Evolutionary conservation across 2,329 filamentous ascomycete genomes (phyloP), one percentile per base, ranked within the genome.

Genomic region (Scedosporium minutisporum): DNA sequence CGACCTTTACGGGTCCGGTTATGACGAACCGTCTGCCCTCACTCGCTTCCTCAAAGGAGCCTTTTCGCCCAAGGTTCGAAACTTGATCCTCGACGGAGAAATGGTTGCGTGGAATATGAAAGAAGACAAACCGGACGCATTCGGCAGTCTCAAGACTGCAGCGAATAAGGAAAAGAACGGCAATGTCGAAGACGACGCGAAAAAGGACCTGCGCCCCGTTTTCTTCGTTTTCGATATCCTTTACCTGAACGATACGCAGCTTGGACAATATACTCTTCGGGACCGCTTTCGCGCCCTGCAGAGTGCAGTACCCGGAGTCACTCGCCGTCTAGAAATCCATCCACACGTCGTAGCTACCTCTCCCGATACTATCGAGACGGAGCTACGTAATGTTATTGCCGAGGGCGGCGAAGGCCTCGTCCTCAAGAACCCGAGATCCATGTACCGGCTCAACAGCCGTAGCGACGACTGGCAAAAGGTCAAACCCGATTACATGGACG

Each of bases 381-480:
- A 87, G 58, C 81, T 99, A 3, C 87, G 92, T 16, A 86, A 88
- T 65, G 90, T 97, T 2, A 87, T 99, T 7, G 91, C 90, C 2
- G 89, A 93, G 66, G 86, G 90, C 0, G 93, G 90, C 0, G 95
- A 97, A 73, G 95, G 95, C 1, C 80, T 97, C 0, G 92, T 99
- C 0, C 77, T 97, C 61, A 99, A 99, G 77, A 97, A 96, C 66
- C 95, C 95, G 6, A 82, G 88, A 4, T 96, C 93, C 0, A 82
- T 85, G 69, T 99, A 99, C 72, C 83, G 86, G 6, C 81, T 97
- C 9, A 96, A 96, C 70, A 90, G 91, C 67, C 88, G 95, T 58
- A 95, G 96, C 69, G 90, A 96, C 68, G 91, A 96, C 74, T 99
- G 95, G 95, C 88, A 97, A 76, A 99, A 99, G 72, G 93, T 99